These are phyloP conservation scores for Waltiozyma sp. DNA, from an alignment of 1,139 yeast genomes.

Conservation along the genomic window DNA sequence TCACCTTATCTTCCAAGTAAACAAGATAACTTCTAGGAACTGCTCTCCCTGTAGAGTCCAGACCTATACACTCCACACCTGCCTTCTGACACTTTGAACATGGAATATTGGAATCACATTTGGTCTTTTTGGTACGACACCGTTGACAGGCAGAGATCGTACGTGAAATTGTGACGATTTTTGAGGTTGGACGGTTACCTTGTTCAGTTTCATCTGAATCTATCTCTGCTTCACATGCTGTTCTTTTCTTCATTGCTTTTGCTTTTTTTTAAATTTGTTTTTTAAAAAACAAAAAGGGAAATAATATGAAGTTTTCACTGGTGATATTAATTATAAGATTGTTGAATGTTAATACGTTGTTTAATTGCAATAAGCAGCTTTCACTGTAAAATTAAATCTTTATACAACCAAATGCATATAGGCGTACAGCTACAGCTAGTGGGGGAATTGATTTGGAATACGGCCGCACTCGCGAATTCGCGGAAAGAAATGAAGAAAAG, in stretches of 20 bases:
- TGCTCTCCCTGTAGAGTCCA: conserved; percentile 81
- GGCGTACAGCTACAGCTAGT: no score
- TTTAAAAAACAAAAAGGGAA: no score
- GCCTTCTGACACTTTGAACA: conserved; percentile 64
- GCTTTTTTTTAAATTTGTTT: no score
- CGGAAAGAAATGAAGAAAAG: no score
- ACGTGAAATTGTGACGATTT: conserved; percentile 31
- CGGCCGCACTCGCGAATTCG: no score
- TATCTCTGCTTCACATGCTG: neutral
- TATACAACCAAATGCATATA: no score
- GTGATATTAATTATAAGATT: no score
- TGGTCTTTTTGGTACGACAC: conserved; percentile 67
- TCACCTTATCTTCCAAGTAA: conserved; percentile 58
- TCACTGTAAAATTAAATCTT: no score
- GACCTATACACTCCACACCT: conserved; percentile 63
- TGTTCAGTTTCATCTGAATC: neutral
- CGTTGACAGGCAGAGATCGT: conserved; percentile 76
- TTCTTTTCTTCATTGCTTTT: neutral
- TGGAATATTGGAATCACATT: conserved; percentile 79
- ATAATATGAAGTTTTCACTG: no score
- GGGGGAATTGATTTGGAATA: no score
- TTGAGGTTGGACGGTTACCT: conserved; percentile 12
- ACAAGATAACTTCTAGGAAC: conserved; percentile 74
- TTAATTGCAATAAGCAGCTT: no score
- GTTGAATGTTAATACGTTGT: no score